Base-by-base conservation (phyloP, 139 green algal species). In the Chlorella ohadii region DNA sequence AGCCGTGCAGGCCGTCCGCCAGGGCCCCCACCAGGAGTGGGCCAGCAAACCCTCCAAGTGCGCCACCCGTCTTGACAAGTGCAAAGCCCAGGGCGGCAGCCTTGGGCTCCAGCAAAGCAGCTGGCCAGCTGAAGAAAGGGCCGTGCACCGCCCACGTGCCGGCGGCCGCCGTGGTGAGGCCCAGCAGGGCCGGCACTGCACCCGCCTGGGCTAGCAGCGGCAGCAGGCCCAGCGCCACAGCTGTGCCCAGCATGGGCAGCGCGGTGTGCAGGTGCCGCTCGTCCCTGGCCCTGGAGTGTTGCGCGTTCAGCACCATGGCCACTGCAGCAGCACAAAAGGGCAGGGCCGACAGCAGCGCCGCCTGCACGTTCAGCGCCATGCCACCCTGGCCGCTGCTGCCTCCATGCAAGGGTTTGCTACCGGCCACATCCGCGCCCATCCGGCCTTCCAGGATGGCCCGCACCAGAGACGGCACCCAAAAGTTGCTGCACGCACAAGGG, bases 61-160 rank as follows among this genome's bases (percentile, higher is more conserved):
- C 51, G 15, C 86, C 79, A 4, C 65, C 31, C 7, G 78, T 86
- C 33, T 89, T 89, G 44, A 89, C 81, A 25, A 89, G 70, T 34
- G 86, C 81, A 84, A 87, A 89, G 16, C 70, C 86, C 39, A 78
- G 19, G 27, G 86, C 81, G 0, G 81, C 81, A 16, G 57, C 25
- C n/a, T 51, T 36, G 9, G 36, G 66, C 9, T 73, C 44, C 51
- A 89, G 72, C 31, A 89, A 68, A 1, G 59, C 70, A 9, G 86
- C 78, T 1, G 86, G 86, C 86, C 86, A 89, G 31, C 51, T 71
- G 65, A 87, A 75, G 34, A 89, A 59, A 0, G 86, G 86, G 27
- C 86, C 86, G 25, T 89, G 86, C 13, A 66, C 34, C 27, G 81
- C 81, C 86, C 86, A 89, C 11, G 87, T 74, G 34, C 86, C 86